Evolutionary conservation across 441 rosid species (phyloP).

Genomic region (Bocquillonia castaneifolia): DNA sequence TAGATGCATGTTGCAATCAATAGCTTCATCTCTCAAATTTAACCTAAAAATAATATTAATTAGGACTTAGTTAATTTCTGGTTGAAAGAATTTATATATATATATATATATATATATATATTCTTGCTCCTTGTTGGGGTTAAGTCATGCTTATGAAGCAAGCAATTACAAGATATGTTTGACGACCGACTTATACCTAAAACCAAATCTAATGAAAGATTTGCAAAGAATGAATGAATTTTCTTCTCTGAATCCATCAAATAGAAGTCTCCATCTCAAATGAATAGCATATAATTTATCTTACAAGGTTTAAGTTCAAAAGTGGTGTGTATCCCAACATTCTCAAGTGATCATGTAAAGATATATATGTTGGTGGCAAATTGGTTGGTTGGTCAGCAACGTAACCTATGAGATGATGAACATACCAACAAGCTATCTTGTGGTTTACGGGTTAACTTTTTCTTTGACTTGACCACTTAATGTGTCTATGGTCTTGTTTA

Average conservation of each 20-base stretch:
- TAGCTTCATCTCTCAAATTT: no score
- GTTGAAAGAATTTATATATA: no score
- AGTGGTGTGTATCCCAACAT: no score
- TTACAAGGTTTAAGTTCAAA: no score
- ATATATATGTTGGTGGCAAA: not conserved
- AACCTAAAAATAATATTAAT: not conserved
- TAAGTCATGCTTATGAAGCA: not conserved
- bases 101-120: not conserved
- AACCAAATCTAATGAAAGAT: not conserved
- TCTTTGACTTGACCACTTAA: not conserved
- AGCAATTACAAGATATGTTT: not conserved
- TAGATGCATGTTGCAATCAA: not conserved
- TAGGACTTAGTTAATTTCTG: no score
- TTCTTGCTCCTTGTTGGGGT: not conserved
- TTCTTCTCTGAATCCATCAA: no score
- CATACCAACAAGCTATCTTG: not conserved
- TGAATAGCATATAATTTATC: no score
- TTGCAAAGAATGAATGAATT: no score
- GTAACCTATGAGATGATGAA: not conserved
- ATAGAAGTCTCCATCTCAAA: no score
- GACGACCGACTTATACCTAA: not conserved
- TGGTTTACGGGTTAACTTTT: not conserved
- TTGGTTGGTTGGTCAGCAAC: constrained; percentile 9
- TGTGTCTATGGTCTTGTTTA: no score
- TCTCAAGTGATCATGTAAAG: not conserved